Evolutionary conservation across 306 rosid species (phyloP).

Genomic region (Comarum palustre): DNA sequence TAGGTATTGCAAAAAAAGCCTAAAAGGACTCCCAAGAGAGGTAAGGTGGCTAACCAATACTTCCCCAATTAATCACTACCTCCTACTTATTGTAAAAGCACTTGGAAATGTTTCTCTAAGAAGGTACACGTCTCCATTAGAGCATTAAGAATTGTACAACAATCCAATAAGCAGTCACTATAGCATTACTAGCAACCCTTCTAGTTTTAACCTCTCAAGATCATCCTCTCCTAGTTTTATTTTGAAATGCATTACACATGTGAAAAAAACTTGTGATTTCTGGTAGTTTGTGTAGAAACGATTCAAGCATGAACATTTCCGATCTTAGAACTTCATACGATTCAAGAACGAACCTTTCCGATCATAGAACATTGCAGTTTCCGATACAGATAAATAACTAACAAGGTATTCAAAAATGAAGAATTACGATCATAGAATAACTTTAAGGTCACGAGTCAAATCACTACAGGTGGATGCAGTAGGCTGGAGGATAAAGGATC

Average conservation of each 20-base stretch:
- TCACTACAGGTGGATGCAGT: neutral
- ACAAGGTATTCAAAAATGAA: neutral
- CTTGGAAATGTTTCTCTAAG: neutral
- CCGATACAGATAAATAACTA: too few relatives aligned
- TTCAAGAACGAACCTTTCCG: too few relatives aligned
- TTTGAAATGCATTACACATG: too few relatives aligned
- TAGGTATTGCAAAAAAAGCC: neutral
- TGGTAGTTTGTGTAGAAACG: too few relatives aligned
- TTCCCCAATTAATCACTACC: neutral
- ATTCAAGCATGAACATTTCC: too few relatives aligned
- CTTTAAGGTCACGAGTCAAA: too few relatives aligned
- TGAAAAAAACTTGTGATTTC: too few relatives aligned
- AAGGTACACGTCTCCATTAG: neutral
- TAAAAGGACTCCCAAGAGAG: neutral
- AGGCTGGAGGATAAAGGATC: neutral
- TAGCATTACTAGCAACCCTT: neutral
- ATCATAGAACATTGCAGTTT: too few relatives aligned
- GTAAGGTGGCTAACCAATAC: neutral
- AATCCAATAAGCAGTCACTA: too few relatives aligned
- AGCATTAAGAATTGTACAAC: neutral
- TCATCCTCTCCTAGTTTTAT: neutral
- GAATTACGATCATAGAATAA: neutral
- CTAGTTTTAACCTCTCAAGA: neutral
- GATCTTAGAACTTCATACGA: too few relatives aligned
- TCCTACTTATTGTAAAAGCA: neutral